Evolutionary conservation across 2,329 filamentous ascomycete genomes (phyloP).

Genomic region (Cladobotryum protrusum): DNA sequence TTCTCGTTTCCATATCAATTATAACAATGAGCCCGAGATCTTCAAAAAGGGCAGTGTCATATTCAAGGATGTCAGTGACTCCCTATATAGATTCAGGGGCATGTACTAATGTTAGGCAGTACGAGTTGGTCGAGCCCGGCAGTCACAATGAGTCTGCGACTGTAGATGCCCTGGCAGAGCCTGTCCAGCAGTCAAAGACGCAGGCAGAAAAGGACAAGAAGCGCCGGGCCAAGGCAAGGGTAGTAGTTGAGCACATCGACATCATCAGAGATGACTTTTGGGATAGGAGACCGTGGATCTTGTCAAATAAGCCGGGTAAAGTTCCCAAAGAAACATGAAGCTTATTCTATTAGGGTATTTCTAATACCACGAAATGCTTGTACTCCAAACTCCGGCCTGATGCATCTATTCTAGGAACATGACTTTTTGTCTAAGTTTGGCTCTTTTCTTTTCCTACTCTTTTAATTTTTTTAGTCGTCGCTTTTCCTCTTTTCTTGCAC

Average conservation of each 20-base stretch:
- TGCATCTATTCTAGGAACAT: conserved; percentile 5
- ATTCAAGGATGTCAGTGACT: conserved; percentile 63
- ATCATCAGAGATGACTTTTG: conserved; percentile 96
- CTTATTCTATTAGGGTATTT: conserved; percentile 25
- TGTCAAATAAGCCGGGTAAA: conserved; percentile 67
- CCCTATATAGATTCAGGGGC: background rate
- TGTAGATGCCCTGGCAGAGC: conserved; percentile 45
- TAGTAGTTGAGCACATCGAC: conserved; percentile 81
- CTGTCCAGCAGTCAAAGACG: conserved; percentile 61
- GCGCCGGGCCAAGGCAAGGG: conserved; percentile 68
- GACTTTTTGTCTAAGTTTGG: conserved; percentile 6
- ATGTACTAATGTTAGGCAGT: conserved; percentile 40
- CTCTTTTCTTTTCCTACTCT: conserved; percentile 13
- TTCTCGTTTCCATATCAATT: conserved; percentile 83
- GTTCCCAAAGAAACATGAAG: conserved; percentile 53
- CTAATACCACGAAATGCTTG: background rate
- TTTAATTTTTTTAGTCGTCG: conserved; percentile 27
- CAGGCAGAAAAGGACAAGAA: conserved; percentile 80
- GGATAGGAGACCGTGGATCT: conserved; percentile 76
- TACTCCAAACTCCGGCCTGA: conserved; percentile 22
- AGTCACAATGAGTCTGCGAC: conserved; percentile 41
- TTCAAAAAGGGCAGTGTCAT: conserved; percentile 91
- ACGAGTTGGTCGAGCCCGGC: conserved; percentile 60
- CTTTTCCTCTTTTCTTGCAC: conserved; percentile 38
- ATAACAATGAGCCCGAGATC: conserved; percentile 92